phyloP scores from a whole-genome alignment of 75 land plant species.

The Chamaecyparis obtusa region DNA sequence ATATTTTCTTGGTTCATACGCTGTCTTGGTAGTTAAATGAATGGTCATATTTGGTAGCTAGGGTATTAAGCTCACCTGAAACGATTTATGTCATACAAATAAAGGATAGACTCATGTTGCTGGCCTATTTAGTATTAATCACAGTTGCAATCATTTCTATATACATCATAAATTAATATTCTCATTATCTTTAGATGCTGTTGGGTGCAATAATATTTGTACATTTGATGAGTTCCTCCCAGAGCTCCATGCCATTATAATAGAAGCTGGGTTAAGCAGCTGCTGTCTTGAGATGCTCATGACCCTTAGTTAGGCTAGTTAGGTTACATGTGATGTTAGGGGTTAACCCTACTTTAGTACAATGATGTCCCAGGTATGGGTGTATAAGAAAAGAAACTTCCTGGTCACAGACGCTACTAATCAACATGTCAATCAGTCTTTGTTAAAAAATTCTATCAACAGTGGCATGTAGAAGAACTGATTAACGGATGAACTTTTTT shows the following conservation, averaged over 20 bases:
- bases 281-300: background rate
- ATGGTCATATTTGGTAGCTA: constrained; percentile 2
- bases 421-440: background rate
- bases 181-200: background rate
- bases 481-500: background rate
- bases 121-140: background rate
- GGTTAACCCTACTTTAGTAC: background rate
- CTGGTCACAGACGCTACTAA: background rate
- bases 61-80: background rate
- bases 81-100: background rate
- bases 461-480: background rate
- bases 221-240: background rate
- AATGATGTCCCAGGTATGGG: background rate
- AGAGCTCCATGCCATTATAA: background rate
- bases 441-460: background rate
- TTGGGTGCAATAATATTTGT: background rate
- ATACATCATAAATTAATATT: background rate
- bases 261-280: background rate
- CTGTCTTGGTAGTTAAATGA: background rate
- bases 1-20: background rate
- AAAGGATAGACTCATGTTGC: background rate
- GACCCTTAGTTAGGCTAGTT: background rate
- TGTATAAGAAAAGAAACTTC: background rate
- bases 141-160: background rate
- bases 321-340: background rate